Base-by-base conservation (phyloP, 441 rosid species). In the Eutrema salsugineum region DNA sequence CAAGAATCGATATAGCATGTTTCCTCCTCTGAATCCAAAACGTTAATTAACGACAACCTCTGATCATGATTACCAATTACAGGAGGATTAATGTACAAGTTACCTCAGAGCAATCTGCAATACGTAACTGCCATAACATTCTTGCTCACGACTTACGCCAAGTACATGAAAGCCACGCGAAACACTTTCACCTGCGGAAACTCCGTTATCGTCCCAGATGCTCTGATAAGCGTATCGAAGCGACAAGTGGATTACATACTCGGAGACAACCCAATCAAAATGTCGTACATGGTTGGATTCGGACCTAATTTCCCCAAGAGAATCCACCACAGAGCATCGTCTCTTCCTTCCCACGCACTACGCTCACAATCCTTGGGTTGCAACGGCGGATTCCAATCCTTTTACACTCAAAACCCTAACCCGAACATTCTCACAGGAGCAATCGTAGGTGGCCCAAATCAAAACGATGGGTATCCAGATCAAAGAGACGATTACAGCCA, bases 201-300 rank as follows among this genome's bases (percentile, higher is more conserved):
- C 73, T 79, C 82, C 28, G 51, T 78, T 19, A 87, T 89, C 61
- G 81, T 78, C 53, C 85, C 94, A 11, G 72, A 69, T 51, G 73
- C 81, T 0, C 70, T 91, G 12, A 51, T 83, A 11, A 74, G 60
- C 78, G 73, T 87, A 5, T 89, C 97, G 11, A 90, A 88, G 68
- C 80, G 74, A 71, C 96, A 91, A 87, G 93, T 79, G 43, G 91
- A 91, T 71, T 91, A 91, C 75, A 85, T 91, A 14, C 74, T 91
- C 43, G 96, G 96, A 0, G 82, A 68, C 51, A 91, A 89, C 69
- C 97, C 97, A 14, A 78, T 82, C 20, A 66, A 66, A 49, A 83
- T 91, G 93, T 91, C 96, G 0, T 91, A 89, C 84, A 91, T 91
- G 97, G 97, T 88, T 5, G 97, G 97, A 10, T 89, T 78, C 72